Evolutionary conservation across 768 basidiomycete genomes (phyloP).

Genomic region (Russula lepida): DNA sequence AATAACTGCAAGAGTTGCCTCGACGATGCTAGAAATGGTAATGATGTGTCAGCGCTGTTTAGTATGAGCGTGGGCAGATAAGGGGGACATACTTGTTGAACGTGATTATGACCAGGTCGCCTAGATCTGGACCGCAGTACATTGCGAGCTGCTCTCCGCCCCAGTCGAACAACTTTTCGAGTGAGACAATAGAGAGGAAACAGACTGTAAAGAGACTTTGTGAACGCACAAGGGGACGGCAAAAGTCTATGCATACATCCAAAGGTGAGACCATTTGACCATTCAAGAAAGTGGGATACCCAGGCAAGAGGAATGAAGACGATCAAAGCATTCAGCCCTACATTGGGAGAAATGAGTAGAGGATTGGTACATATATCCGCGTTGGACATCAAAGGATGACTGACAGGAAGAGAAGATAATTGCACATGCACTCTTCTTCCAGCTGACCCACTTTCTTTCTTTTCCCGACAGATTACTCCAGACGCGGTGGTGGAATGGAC

Average conservation of each 20-base stretch:
- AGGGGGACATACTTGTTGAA: constrained; percentile 49
- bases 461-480: constrained; percentile 18
- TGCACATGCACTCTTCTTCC: constrained; percentile 5
- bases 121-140: constrained; percentile 49
- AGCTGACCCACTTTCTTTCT: constrained; percentile 7
- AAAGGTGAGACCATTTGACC: constrained; percentile 19
- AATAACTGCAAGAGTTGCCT: constrained; percentile 63
- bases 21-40: constrained; percentile 53
- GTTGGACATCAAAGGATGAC: not conserved
- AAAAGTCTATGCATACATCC: constrained; percentile 17
- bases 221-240: not conserved
- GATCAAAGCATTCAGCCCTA: constrained; percentile 23
- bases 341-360: not conserved
- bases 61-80: not conserved
- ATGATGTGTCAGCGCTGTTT: not conserved
- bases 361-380: not conserved
- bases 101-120: constrained; percentile 58
- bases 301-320: constrained; percentile 26
- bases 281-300: constrained; percentile 24
- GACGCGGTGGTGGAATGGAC: not conserved
- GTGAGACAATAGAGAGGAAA: constrained; percentile 57
- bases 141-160: constrained; percentile 48
- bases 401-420: constrained; percentile 16
- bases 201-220: constrained; percentile 35
- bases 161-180: constrained; percentile 60